Percentiles rank a stretch among this genome's conserved stretches.
Evolutionary conservation across 768 basidiomycete species (phyloP).

Genomic region (Polyporus arcularius): DNA sequence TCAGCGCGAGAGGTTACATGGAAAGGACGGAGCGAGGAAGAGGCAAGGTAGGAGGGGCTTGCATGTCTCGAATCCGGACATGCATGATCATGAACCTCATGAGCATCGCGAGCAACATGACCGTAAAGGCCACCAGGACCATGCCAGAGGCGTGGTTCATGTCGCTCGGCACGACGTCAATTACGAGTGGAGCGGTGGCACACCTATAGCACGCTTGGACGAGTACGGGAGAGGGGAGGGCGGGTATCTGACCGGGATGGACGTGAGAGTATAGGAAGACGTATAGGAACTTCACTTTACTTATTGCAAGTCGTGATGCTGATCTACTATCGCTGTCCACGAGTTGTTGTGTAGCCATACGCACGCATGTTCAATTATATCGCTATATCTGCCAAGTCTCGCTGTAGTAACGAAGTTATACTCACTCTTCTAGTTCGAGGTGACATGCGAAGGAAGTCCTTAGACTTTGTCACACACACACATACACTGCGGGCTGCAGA

Average conservation of each 20-base stretch:
- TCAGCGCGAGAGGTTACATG: slow-evolving; percentile 1
- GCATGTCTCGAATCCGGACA: slow-evolving; percentile 26
- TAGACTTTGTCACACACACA: no score
- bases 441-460: no score
- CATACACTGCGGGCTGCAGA: no score
- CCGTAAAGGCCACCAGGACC: slow-evolving; percentile 1
- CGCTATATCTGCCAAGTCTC: neutral
- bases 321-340: no score
- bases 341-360: no score
- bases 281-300: neutral
- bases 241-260: slow-evolving; percentile 10
- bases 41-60: slow-evolving; percentile 14
- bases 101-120: neutral
- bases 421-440: no score
- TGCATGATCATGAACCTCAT: neutral
- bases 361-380: no score
- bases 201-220: neutral
- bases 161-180: slow-evolving; percentile 5
- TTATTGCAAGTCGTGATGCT: neutral
- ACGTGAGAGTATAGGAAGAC: no score
- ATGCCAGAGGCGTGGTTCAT: slow-evolving; percentile 1
- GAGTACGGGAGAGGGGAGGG: slow-evolving; percentile 12
- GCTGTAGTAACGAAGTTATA: no score
- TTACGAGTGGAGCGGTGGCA: slow-evolving; percentile 6
- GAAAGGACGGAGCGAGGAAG: slow-evolving; percentile 3